These are phyloP conservation scores for Beta corolliflora DNA, from an alignment of 179 eudicot species.

Conservation along the genomic window DNA sequence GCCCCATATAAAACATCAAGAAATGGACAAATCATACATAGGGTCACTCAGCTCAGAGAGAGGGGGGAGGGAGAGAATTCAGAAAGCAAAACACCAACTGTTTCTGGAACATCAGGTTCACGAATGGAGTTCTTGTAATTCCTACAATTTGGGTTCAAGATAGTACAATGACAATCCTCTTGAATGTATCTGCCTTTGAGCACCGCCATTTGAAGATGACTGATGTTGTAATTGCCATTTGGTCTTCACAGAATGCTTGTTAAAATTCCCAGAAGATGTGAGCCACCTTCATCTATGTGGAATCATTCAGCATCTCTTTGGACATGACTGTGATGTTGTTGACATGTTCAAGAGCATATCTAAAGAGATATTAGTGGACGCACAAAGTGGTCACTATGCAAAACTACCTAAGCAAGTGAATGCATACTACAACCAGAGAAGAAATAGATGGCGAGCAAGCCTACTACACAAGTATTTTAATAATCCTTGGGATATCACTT, in stretches of 20 bases:
- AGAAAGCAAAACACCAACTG: slow-evolving; percentile 7
- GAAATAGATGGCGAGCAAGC: slow-evolving; percentile 35
- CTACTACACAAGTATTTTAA: neutral
- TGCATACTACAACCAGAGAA: slow-evolving; percentile 20
- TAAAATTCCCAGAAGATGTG: slow-evolving; percentile 35
- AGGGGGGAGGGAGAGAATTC: slow-evolving; percentile 33
- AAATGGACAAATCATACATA: slow-evolving; percentile 17
- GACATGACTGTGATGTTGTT: slow-evolving; percentile 31
- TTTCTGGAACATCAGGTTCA: slow-evolving; percentile 30
- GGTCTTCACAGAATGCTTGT: slow-evolving; percentile 30
- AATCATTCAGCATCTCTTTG: slow-evolving; percentile 33
- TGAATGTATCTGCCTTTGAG: slow-evolving; percentile 29
- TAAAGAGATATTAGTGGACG: slow-evolving; percentile 21
- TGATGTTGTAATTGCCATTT: slow-evolving; percentile 26
- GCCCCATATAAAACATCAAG: neutral
- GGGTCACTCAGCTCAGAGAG: slow-evolving; percentile 25
- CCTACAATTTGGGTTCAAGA: slow-evolving; percentile 31
- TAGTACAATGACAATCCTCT: slow-evolving; percentile 24
- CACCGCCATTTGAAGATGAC: slow-evolving; percentile 24
- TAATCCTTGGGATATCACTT: too few species aligned
- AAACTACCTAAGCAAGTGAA: slow-evolving; percentile 24
- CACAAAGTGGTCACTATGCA: slow-evolving; percentile 13
- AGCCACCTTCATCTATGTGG: slow-evolving; percentile 21
- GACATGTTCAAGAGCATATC: slow-evolving; percentile 28
- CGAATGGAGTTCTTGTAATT: slow-evolving; percentile 28